phyloP scores from a whole-genome alignment of 2,329 filamentous ascomycete genomes.

The Stagonosporopsis cucurbitacearum region DNA sequence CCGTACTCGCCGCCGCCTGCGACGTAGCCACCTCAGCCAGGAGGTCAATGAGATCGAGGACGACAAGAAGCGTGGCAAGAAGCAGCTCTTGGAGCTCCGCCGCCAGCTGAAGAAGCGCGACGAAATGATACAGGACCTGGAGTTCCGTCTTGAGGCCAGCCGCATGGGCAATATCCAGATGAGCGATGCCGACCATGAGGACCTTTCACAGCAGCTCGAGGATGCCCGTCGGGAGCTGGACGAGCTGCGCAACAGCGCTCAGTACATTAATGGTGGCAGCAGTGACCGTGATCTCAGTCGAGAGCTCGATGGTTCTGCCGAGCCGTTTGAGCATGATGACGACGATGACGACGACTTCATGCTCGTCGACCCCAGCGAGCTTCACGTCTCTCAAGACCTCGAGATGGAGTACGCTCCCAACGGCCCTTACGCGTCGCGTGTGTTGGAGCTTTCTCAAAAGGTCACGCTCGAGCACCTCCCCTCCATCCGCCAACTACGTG shows the following conservation, averaged over 20 bases:
- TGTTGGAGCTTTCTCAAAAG: conserved; percentile 37
- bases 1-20: conserved; percentile 48
- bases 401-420: conserved; percentile 35
- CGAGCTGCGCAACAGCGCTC: conserved; percentile 40
- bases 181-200: conserved; percentile 43
- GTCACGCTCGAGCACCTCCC: conserved; percentile 39
- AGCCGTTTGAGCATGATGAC: conserved; percentile 30
- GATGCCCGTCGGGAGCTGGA: conserved; percentile 46
- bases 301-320: conserved; percentile 25
- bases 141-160: conserved; percentile 44
- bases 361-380: conserved; percentile 44
- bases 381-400: conserved; percentile 39
- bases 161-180: conserved; percentile 50
- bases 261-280: conserved; percentile 35
- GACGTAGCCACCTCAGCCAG: conserved; percentile 51
- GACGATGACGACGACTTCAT: conserved; percentile 41
- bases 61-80: conserved; percentile 47
- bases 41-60: conserved; percentile 50
- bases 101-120: conserved; percentile 48
- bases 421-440: conserved; percentile 40
- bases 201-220: conserved; percentile 44
- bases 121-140: conserved; percentile 45
- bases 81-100: conserved; percentile 47
- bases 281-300: conserved; percentile 32
- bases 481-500: conserved; percentile 32